Percentiles rank a stretch among this genome's conserved stretches.
Conservation (phyloP, 306 rosid genomes). For the Spatholobus suberectus region DNA sequence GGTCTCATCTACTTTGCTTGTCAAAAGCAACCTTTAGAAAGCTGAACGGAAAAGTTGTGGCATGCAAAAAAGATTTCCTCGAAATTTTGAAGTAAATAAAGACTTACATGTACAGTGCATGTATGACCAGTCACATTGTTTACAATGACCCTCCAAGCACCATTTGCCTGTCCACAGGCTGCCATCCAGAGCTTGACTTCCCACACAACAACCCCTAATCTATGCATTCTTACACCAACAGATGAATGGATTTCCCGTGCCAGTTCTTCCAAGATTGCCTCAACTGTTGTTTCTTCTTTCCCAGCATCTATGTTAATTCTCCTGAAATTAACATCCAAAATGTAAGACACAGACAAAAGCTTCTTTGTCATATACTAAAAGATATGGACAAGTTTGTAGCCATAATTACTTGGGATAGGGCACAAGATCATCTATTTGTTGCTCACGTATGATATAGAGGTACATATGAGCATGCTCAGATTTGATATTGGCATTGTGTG, state of each 20-base stretch:
- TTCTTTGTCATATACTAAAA: conserved; percentile 28
- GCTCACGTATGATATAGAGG: conserved; percentile 86
- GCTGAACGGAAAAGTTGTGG: neutral
- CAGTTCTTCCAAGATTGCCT: conserved; percentile 69
- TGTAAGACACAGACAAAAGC: conserved; percentile 45
- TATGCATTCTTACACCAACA: conserved; percentile 96
- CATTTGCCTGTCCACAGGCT: conserved; percentile 77
- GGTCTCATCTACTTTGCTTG: conserved; percentile 25
- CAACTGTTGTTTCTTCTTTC: conserved; percentile 72
- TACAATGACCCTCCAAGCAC: conserved; percentile 94
- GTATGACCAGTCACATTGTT: conserved; percentile 98
- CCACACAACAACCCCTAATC: conserved; percentile 93
- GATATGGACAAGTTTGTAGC: conserved; percentile 19
- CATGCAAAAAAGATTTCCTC: conserved; percentile 35
- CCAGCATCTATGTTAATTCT: conserved; percentile 60
- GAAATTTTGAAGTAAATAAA: conserved; percentile 26
- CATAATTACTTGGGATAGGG: conserved; percentile 78
- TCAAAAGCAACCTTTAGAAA: conserved; percentile 25
- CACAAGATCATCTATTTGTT: conserved; percentile 75
- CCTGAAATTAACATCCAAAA: conserved; percentile 61
- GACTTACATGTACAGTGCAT: conserved; percentile 86
- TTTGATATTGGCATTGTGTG: conserved; percentile 79
- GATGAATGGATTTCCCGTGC: conserved; percentile 78
- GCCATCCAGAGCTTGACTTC: conserved; percentile 95
- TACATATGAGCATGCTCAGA: conserved; percentile 96